Base-by-base conservation (phyloP, 106 monocot genomes). In the Acorus calamus region DNA sequence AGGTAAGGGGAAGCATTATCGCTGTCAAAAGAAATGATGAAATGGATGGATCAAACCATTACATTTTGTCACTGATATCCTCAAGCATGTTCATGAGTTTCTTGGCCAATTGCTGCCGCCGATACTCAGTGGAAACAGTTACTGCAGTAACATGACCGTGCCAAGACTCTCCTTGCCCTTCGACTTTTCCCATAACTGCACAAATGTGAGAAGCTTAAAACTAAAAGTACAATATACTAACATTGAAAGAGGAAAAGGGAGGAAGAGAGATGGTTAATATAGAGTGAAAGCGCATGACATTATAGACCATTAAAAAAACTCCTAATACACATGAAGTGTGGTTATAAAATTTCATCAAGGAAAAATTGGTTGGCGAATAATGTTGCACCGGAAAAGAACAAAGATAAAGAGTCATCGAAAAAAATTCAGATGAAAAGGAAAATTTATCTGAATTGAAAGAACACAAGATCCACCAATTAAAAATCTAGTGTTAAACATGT, bases 171-270 rank as follows among this genome's bases (percentile, higher is more conserved):
- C 89, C 94, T 75, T 87, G 89, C 11, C 94, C 94, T 76, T 94
- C 94, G 71, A 94, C 89, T 63, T 94, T 94, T 62, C 93, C 93
- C 93, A 94, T 94, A 67, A 94, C 93, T 93, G 72, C 73, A 86
- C 57, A 61, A 46, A 49, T 28, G 28, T 28, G 28, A 28, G 28
- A 28, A 28, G 28, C 28, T 28, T 28, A 28, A 28, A 28, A 28
- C 28, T 28, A 28, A 28, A 28, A 28, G 28, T 28, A 28, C 28
- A 28, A 56, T 4, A 56, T 56, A 4, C 55, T 11, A n/a, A 56
- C 10, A 56, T 56, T 0, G 55, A n/a, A 56, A 12, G 13, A 11
- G 55, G 4, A 12, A 10, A 12, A 56, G 55, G 13, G 55, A 56
- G 6, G 13, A 12, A 56, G 55, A 56, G 55, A 56, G 2, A 11